Percentiles rank a stretch among this genome's conserved stretches.
phyloP scores from a whole-genome alignment of 345 rosid species.

The Physaria fendleri region DNA sequence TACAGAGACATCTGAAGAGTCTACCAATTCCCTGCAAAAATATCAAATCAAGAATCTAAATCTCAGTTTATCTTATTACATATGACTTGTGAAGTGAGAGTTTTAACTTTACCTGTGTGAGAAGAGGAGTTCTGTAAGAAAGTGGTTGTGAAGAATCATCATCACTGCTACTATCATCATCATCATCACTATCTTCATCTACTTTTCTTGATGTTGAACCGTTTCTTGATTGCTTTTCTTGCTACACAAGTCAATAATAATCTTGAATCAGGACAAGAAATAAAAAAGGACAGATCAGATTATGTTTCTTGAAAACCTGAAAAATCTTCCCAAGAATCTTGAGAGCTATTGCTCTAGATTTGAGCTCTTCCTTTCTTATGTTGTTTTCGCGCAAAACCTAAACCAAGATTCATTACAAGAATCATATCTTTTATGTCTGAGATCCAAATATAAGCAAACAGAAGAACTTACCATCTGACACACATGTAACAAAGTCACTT shows the following conservation, averaged over 20 bases:
- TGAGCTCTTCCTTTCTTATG: slow-evolving; percentile 63
- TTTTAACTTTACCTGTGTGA: slow-evolving; percentile 53
- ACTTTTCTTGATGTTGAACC: slow-evolving; percentile 49
- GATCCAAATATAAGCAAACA: not conserved
- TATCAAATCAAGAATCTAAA: not conserved
- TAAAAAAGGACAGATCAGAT: not conserved
- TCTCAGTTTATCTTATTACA: not conserved
- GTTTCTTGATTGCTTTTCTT: slow-evolving; percentile 47
- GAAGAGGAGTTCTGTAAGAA: slow-evolving; percentile 74
- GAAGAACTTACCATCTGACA: slow-evolving; percentile 66
- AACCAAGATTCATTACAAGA: not conserved
- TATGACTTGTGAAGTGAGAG: not conserved
- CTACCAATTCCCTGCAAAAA: slow-evolving; percentile 77
- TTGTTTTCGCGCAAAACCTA: slow-evolving; percentile 69
- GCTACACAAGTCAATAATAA: slow-evolving; percentile 27
- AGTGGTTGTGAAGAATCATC: slow-evolving; percentile 60
- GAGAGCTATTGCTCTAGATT: slow-evolving; percentile 63
- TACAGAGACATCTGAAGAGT: slow-evolving; percentile 94
- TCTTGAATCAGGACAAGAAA: slow-evolving; percentile 11
- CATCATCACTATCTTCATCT: slow-evolving; percentile 57
- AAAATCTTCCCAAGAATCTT: slow-evolving; percentile 76
- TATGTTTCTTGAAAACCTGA: slow-evolving; percentile 42
- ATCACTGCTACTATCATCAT: slow-evolving; percentile 67
- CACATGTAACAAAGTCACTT: slow-evolving; percentile 67
- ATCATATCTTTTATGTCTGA: not conserved